Conservation (phyloP, 495 filamentous ascomycete genomes). For the Penicillium riverlandense region DNA sequence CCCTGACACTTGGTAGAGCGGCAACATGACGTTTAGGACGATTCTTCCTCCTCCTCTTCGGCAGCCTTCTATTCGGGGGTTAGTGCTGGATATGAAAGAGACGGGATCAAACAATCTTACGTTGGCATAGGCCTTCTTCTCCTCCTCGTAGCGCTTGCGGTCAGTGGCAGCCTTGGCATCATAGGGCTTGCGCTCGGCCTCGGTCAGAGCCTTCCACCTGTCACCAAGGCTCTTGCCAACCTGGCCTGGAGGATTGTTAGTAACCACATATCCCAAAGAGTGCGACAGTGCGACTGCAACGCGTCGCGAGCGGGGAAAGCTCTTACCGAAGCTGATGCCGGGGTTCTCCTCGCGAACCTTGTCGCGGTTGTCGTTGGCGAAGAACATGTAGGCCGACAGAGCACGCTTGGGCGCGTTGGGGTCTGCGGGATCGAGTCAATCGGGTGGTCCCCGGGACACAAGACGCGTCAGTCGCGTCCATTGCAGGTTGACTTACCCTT, state of each 20-base stretch:
- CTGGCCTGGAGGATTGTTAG: constrained; percentile 53
- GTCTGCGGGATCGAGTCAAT: constrained; percentile 46
- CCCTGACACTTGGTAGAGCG: constrained; percentile 16
- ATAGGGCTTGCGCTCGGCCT: constrained; percentile 85
- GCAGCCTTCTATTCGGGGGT: constrained; percentile 26
- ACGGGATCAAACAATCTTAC: constrained; percentile 40
- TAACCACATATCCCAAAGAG: too few species aligned
- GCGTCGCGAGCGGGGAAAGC: not conserved
- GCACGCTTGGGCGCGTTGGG: constrained; percentile 98
- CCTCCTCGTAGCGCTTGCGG: constrained; percentile 98
- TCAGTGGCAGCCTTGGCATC: constrained; percentile 91
- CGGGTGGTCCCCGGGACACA: not conserved
- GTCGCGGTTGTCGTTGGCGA: constrained; percentile 97
- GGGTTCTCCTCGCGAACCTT: constrained; percentile 98
- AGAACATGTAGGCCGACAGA: constrained; percentile 99
- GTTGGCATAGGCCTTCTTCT: constrained; percentile 81
- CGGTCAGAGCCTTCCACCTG: constrained; percentile 91
- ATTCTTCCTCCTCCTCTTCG: constrained; percentile 49
- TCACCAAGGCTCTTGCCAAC: constrained; percentile 97
- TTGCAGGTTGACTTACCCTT: constrained; percentile 57
- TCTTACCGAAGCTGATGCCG: constrained; percentile 87
- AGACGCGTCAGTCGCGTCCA: constrained; percentile 2
- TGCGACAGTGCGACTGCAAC: not conserved
- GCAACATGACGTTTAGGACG: constrained; percentile 28
- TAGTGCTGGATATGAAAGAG: constrained; percentile 4